Conservation (phyloP, 176 grass and related monocot genomes). For the Ensete glaucum region DNA sequence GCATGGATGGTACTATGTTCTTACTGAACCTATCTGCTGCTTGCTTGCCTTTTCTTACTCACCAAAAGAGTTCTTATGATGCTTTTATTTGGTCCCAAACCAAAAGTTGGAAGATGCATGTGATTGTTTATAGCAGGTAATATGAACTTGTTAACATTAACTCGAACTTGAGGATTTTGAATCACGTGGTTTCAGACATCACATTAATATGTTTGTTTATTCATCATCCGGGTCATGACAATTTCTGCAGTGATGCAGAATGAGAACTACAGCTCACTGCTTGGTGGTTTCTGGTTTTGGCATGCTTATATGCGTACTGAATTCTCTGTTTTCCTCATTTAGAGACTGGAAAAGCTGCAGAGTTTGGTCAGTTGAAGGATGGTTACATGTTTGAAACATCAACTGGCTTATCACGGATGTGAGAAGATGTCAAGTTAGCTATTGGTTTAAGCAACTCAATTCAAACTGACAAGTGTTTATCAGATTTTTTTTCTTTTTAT, state of each 20-base stretch:
- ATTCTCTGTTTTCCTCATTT: constrained; percentile 13
- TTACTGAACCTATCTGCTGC: neutral
- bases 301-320: neutral
- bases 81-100: neutral
- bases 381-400: constrained; percentile 91
- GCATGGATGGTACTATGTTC: constrained; percentile 76
- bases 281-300: neutral
- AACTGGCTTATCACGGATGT: constrained; percentile 91
- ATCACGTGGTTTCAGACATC: too few species aligned
- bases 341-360: constrained; percentile 74
- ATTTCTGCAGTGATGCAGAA: too few species aligned
- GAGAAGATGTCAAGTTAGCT: constrained; percentile 11
- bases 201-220: too few species aligned
- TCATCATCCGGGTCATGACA: too few species aligned
- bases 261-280: neutral
- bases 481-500: neutral
- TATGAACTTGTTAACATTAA: too few species aligned
- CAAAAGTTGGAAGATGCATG: too few species aligned
- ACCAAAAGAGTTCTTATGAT: neutral
- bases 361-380: constrained; percentile 68
- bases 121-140: too few species aligned
- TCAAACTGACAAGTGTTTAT: neutral
- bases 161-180: too few species aligned
- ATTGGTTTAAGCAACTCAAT: neutral
- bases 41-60: neutral